Percentiles rank a stretch among this genome's conserved stretches.
These are phyloP conservation scores for Vigna reflexopilosa DNA, from an alignment of 306 rosid species.

Conservation along the genomic window DNA sequence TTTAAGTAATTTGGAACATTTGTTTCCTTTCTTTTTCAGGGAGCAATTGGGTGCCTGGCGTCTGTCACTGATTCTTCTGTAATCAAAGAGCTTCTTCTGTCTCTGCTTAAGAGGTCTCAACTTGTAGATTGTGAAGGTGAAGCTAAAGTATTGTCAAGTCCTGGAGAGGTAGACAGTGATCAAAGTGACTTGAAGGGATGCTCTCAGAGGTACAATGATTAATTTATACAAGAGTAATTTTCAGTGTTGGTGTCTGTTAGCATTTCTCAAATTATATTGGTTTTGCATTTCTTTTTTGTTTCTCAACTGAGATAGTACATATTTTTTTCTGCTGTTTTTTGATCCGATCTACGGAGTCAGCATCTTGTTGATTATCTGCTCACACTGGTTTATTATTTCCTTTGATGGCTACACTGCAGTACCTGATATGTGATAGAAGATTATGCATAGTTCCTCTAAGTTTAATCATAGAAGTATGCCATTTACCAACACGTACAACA, in stretches of 20 bases:
- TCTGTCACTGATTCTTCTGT: slow-evolving; percentile 77
- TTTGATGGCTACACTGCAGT: neutral
- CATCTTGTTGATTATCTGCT: slow-evolving; percentile 10
- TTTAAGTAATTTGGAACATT: slow-evolving; percentile 24
- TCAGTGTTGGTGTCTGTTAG: slow-evolving; percentile 11
- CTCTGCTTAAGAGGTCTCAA: slow-evolving; percentile 64
- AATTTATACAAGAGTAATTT: slow-evolving; percentile 5
- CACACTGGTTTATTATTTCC: neutral
- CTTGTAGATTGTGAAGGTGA: slow-evolving; percentile 54
- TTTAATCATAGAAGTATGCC: slow-evolving; percentile 1
- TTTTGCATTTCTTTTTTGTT: neutral
- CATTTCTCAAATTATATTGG: neutral
- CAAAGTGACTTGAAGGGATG: slow-evolving; percentile 54
- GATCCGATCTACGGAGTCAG: neutral
- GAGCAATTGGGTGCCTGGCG: slow-evolving; percentile 86
- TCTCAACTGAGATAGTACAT: neutral
- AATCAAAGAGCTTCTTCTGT: slow-evolving; percentile 58
- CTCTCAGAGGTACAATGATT: slow-evolving; percentile 60
- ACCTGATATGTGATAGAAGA: neutral
- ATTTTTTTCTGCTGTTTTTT: neutral
- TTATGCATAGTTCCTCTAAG: slow-evolving; percentile 15
- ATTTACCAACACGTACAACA: neutral
- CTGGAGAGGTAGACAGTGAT: slow-evolving; percentile 43
- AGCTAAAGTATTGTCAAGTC: slow-evolving; percentile 48
- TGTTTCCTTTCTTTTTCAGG: slow-evolving; percentile 57